Percentiles rank a stretch among this genome's conserved stretches.
phyloP scores from a whole-genome alignment of 805 yeast genomes.

The Candida corydali region DNA sequence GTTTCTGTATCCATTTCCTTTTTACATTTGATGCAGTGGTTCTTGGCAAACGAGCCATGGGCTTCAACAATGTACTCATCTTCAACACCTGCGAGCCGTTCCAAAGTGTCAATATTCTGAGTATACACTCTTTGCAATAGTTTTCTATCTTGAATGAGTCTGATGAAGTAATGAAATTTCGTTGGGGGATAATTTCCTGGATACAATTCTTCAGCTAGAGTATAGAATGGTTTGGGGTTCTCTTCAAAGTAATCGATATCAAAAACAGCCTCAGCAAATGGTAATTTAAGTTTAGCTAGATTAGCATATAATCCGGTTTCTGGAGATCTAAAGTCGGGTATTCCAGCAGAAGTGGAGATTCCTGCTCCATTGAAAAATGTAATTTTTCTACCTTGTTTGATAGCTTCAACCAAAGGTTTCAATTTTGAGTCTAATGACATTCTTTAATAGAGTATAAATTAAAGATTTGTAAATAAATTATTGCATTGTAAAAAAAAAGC shows the following conservation, averaged over 20 bases:
- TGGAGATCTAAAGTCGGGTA: conserved; percentile 93
- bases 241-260: conserved; percentile 77
- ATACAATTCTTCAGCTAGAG: conserved; percentile 76
- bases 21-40: conserved; percentile 78
- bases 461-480: no score
- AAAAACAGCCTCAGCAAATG: conserved; percentile 94
- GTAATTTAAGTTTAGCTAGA: conserved; percentile 65
- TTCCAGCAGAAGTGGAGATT: conserved; percentile 87
- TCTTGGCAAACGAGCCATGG: conserved; percentile 87
- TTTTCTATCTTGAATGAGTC: conserved; percentile 60
- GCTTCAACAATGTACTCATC: conserved; percentile 76
- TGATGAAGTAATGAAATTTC: conserved; percentile 70
- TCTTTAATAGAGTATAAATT: not conserved
- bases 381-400: conserved; percentile 39
- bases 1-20: conserved; percentile 45
- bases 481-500: not conserved
- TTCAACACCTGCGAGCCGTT: conserved; percentile 74
- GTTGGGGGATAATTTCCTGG: conserved; percentile 90
- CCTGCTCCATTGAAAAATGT: conserved; percentile 90
- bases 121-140: conserved; percentile 72
- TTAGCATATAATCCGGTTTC: conserved; percentile 85
- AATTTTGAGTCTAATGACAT: conserved; percentile 4
- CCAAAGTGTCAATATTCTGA: conserved; percentile 91
- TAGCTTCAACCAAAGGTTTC: conserved; percentile 26
- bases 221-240: conserved; percentile 80